Percentiles rank a stretch among this genome's conserved stretches.
Evolutionary conservation across 2,329 filamentous ascomycete genomes (phyloP).

Genomic region (Xylariaceae sp.): DNA sequence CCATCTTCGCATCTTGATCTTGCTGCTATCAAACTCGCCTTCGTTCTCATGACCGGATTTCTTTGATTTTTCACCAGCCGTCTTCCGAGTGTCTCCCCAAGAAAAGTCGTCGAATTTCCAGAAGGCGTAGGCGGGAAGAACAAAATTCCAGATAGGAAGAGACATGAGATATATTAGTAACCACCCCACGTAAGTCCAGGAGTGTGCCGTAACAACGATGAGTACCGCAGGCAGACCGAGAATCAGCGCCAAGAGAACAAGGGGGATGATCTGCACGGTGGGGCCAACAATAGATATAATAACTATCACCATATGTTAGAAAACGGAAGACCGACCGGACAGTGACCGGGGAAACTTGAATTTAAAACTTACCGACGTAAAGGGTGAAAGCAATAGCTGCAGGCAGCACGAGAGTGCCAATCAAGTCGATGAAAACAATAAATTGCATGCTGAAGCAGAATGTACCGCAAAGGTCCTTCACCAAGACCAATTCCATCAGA

Average conservation of each 20-base stretch:
- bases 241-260: conserved; percentile 83
- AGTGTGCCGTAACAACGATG: conserved; percentile 89
- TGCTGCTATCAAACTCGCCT: conserved; percentile 95
- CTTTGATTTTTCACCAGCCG: conserved; percentile 81
- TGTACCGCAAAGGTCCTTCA: conserved; percentile 92
- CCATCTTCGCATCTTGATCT: conserved; percentile 99
- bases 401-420: conserved; percentile 89
- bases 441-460: conserved; percentile 99
- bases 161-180: conserved; percentile 95
- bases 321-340: background rate
- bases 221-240: conserved; percentile 88
- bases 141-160: conserved; percentile 95
- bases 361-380: conserved; percentile 70
- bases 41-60: conserved; percentile 82
- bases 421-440: conserved; percentile 88
- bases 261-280: conserved; percentile 79
- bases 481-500: conserved; percentile 92
- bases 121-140: conserved; percentile 88
- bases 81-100: conserved; percentile 97
- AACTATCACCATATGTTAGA: conserved; percentile 46
- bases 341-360: background rate
- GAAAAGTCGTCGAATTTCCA: conserved; percentile 99
- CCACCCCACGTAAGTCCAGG: conserved; percentile 87
- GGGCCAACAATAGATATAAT: conserved; percentile 75
- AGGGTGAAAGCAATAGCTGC: conserved; percentile 96